Base-by-base conservation (phyloP, 768 basidiomycete genomes). In the Mycena capillaripes region DNA sequence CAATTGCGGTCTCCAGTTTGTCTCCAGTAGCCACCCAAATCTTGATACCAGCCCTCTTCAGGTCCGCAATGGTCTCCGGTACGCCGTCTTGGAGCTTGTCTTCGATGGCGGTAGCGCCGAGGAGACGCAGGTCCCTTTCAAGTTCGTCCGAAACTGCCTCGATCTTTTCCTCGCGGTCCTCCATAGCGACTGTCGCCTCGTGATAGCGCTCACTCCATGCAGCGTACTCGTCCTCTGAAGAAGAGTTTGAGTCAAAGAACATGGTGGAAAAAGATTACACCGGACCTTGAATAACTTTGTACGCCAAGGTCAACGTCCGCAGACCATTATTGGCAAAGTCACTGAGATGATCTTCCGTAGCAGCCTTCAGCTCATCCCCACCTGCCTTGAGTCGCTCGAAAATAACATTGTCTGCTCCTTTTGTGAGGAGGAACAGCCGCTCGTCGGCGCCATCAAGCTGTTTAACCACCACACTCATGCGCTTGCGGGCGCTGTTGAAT, bases 1-100 rank as follows among this genome's bases (percentile, higher is more conserved):
- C 95, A 57, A 98, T 96, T 29, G 97, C 97, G 52, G 97, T 98
- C 82, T 98, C 97, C 27, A 99, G 87, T 82, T 99, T 99, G 84
- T 99, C 98, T 27, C 98, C 98, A 1, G 98, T 99, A 12, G 96
- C 95, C 27, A 99, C 98, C 98, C 98, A 99, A 60, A 99, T 84
- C 83, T 98, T 99, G 85, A 99, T 98, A 0, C 98, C 98, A 5
- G 98, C 97, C n/a, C 90, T 86, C 84, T 98, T 99, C 27, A 99
- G 86, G 78, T 99, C 97, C 4, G 94, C 95, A 75, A 99, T 99
- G 3, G 97, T 89, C 79, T 99, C 97, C 5, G 98, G 97, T 1
- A 99, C 98, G 55, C 98, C 98, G 78, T 99, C 98, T 82, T 99
- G 98, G 21, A 99, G 84, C 60, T 92, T 91, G 82, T 99, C 98